A percentile compares a stretch with the other conserved stretches of the same genome.
phyloP scores from a whole-genome alignment of 192 early-diverging fungal genomes.

The Phycomyces nitens region DNA sequence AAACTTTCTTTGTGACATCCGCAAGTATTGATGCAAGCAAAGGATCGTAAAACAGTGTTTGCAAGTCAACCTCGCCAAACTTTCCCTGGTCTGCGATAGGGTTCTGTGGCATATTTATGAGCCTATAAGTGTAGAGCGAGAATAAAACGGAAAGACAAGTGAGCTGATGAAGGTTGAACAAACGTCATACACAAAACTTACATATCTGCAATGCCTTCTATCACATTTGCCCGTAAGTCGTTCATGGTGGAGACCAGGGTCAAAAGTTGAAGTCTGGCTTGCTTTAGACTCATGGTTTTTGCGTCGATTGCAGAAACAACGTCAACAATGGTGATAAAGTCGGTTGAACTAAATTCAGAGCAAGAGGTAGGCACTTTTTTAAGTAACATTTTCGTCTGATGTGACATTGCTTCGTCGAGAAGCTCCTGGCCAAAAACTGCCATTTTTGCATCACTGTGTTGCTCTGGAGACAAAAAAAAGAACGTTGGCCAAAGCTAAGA shows the following conservation, averaged over 20 bases:
- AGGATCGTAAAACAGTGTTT: constrained; percentile 5
- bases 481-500: neutral
- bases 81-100: constrained; percentile 4
- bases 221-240: constrained; percentile 9
- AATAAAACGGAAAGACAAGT: constrained; percentile 7
- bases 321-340: constrained; percentile 1
- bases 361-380: neutral
- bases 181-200: constrained; percentile 7
- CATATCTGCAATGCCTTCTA: constrained; percentile 2
- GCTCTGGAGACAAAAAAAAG: constrained; percentile 1
- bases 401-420: neutral
- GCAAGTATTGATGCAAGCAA: constrained; percentile 3
- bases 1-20: constrained; percentile 6
- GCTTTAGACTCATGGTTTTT: neutral
- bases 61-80: constrained; percentile 1
- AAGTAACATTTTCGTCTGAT: neutral
- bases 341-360: neutral
- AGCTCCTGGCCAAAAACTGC: constrained; percentile 3
- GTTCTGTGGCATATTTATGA: constrained; percentile 4
- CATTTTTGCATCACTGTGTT: constrained; percentile 1
- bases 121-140: constrained; percentile 5
- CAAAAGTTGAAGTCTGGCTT: neutral
- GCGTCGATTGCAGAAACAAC: constrained; percentile 1
- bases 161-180: constrained; percentile 6
- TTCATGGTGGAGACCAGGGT: neutral